A percentile compares a stretch with the other conserved stretches of the same genome.
phyloP scores from a whole-genome alignment of 371 early-diverging fungal species.

The Entomophthora muscae region DNA sequence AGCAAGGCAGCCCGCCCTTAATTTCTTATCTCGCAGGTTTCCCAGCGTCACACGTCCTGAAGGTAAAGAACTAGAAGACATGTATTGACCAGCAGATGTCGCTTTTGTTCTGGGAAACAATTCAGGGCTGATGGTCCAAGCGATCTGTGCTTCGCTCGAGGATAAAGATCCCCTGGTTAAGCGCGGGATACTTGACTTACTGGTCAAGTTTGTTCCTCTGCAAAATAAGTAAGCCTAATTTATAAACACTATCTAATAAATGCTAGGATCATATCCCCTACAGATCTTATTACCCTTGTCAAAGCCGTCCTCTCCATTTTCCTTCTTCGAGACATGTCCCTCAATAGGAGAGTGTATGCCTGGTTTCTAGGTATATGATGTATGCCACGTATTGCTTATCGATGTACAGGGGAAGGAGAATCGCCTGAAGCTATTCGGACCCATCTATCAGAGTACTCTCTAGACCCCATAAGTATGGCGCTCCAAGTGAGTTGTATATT shows the following conservation, averaged over 20 bases:
- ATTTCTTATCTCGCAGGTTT: slow-evolving; percentile 54
- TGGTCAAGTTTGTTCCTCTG: slow-evolving; percentile 59
- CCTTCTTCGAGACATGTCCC: slow-evolving; percentile 81
- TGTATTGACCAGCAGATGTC: slow-evolving; percentile 24
- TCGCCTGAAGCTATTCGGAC: slow-evolving; percentile 14
- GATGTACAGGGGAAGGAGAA: slow-evolving; percentile 14
- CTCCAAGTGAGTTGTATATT: slow-evolving; percentile 14
- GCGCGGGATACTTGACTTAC: slow-evolving; percentile 63
- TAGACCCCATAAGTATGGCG: slow-evolving; percentile 16
- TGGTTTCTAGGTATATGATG: slow-evolving; percentile 68
- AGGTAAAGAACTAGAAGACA: slow-evolving; percentile 20
- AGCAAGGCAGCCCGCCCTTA: slow-evolving; percentile 49
- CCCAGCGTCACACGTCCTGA: slow-evolving; percentile 43
- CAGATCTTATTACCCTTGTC: slow-evolving; percentile 44
- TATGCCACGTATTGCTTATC: too few species aligned
- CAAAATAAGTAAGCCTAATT: slow-evolving; percentile 31
- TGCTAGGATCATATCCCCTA: slow-evolving; percentile 32
- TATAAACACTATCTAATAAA: neutral
- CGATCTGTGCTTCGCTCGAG: slow-evolving; percentile 46
- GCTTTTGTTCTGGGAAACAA: slow-evolving; percentile 51
- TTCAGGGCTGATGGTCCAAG: slow-evolving; percentile 50
- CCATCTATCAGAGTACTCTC: slow-evolving; percentile 26
- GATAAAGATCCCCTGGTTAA: slow-evolving; percentile 68
- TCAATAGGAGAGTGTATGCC: slow-evolving; percentile 75
- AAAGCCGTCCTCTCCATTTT: slow-evolving; percentile 58